These are phyloP conservation scores for Fusarium zealandicum DNA, from an alignment of 2,329 filamentous ascomycete species.

Conservation along the genomic window DNA sequence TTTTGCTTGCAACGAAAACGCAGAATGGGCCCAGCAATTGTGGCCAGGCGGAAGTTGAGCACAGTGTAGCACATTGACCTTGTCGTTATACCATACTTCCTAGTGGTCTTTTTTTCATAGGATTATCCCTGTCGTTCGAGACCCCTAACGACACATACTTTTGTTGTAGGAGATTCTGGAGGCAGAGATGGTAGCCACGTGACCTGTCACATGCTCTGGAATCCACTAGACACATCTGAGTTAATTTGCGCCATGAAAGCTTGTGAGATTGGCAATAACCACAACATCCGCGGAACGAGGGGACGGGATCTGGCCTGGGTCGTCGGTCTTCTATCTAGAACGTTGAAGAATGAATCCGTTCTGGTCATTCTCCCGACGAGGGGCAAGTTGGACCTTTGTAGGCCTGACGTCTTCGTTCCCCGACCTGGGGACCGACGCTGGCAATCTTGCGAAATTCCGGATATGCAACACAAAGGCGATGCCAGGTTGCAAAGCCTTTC, in stretches of 20 bases:
- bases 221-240: not conserved
- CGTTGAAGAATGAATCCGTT: slow-evolving; percentile 37
- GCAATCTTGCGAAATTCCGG: slow-evolving; percentile 48
- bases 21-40: no score
- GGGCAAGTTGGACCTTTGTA: slow-evolving; percentile 58
- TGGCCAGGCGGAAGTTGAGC: no score
- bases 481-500: slow-evolving; percentile 67
- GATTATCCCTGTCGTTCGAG: no score
- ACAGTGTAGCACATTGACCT: no score
- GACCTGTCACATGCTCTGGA: slow-evolving; percentile 6
- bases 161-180: no score
- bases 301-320: no score
- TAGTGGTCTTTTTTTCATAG: no score
- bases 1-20: no score
- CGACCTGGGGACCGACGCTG: slow-evolving; percentile 54
- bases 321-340: no score
- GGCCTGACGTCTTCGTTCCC: slow-evolving; percentile 64
- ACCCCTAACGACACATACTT: no score
- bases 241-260: not conserved
- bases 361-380: slow-evolving; percentile 11
- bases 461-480: slow-evolving; percentile 50
- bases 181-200: slow-evolving; percentile 1
- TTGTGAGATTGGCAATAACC: not conserved
- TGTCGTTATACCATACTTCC: no score
- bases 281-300: not conserved